phyloP scores from a whole-genome alignment of 441 rosid genomes.

The Hura crepitans region DNA sequence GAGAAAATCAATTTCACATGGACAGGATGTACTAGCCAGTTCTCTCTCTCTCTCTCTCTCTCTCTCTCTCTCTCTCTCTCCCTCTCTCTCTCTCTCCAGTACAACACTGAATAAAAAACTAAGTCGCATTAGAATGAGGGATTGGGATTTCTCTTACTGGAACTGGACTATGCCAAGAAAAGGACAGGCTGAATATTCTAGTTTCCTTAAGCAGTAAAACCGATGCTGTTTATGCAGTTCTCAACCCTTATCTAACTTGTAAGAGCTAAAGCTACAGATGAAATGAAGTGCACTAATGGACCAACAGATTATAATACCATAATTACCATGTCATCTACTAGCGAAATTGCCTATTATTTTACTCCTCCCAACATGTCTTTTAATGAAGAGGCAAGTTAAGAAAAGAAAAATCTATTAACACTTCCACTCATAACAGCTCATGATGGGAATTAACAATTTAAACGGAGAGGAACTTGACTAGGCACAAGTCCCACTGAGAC shows the following conservation, averaged over 20 bases:
- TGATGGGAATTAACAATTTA: background rate
- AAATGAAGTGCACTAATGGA: background rate
- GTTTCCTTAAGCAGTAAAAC: background rate
- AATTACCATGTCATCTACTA: background rate
- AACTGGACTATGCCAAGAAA: background rate
- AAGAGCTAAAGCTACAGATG: background rate
- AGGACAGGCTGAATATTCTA: background rate
- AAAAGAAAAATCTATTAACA: background rate
- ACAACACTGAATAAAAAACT: no score
- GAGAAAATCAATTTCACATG: no score
- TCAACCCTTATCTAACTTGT: background rate
- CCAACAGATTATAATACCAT: no score
- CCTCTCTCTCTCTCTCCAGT: no score
- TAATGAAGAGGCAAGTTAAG: background rate
- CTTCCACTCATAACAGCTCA: background rate
- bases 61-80: no score
- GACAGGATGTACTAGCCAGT: no score
- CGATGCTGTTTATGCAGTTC: background rate
- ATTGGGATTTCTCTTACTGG: background rate
- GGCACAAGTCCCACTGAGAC: background rate
- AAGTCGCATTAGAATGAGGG: no score
- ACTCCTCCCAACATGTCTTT: background rate
- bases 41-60: no score
- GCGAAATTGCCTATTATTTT: background rate
- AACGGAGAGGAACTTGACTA: background rate